Percentiles rank a stretch among this genome's conserved stretches.
phyloP scores from a whole-genome alignment of 129 eudicot species.

The Logfia minima region DNA sequence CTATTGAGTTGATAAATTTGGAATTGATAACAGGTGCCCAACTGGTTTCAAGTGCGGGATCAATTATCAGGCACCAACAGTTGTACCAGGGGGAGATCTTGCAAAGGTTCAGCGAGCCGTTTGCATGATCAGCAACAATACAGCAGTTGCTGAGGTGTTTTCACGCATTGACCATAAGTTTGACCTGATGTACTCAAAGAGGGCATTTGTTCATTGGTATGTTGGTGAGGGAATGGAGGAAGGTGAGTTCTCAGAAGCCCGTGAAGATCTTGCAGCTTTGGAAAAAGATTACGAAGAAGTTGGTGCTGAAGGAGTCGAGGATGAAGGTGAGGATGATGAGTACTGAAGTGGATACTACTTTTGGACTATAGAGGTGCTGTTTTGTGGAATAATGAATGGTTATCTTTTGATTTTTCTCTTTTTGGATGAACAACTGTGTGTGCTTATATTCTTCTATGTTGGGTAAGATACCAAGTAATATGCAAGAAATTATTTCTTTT shows the following conservation, averaged over 20 bases:
- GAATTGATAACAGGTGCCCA: slow-evolving; percentile 10
- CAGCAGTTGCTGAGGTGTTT: slow-evolving; percentile 14
- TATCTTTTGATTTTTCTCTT: neutral
- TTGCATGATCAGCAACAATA: slow-evolving; percentile 20
- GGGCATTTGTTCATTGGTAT: slow-evolving; percentile 19
- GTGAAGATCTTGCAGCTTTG: slow-evolving; percentile 14
- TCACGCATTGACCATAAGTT: slow-evolving; percentile 18
- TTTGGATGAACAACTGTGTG: neutral
- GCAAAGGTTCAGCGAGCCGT: slow-evolving; percentile 18
- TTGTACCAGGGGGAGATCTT: slow-evolving; percentile 15
- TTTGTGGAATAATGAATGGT: neutral
- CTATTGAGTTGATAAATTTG: neutral
- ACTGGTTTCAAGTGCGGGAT: slow-evolving; percentile 23
- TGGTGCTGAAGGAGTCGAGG: slow-evolving; percentile 16
- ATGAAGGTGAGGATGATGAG: slow-evolving; percentile 14
- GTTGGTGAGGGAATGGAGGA: slow-evolving; percentile 21
- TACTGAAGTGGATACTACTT: slow-evolving; percentile 8
- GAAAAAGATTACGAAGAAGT: slow-evolving; percentile 15
- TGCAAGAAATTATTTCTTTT: neutral
- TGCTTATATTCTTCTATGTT: neutral
- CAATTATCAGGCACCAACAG: slow-evolving; percentile 19
- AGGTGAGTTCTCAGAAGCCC: slow-evolving; percentile 15
- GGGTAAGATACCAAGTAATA: neutral
- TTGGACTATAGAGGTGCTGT: slow-evolving; percentile 2
- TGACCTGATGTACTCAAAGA: slow-evolving; percentile 13